Conservation (phyloP, 129 eudicot species). For the Erigeron canadensis region DNA sequence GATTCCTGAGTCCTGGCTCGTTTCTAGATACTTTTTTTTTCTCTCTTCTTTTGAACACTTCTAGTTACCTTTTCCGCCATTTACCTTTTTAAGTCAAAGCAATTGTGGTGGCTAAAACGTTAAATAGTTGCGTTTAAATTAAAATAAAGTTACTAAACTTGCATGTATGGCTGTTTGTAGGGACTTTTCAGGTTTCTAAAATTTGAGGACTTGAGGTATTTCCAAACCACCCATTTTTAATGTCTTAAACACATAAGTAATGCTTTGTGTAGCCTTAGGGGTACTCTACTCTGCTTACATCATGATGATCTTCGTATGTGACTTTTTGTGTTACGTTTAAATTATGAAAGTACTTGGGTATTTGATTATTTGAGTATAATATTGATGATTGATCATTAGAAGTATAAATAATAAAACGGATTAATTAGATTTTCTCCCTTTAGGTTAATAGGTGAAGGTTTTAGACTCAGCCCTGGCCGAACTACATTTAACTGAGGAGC, state of each 20-base stretch:
- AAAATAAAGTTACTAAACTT: not conserved
- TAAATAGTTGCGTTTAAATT: not conserved
- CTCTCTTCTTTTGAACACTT: not conserved
- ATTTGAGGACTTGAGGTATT: not conserved
- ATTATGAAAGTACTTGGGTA: no score
- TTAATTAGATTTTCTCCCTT: no score
- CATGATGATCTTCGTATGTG: no score
- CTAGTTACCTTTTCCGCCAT: slow-evolving; percentile 19
- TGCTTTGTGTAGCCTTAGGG: not conserved
- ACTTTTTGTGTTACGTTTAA: no score
- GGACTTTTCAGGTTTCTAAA: not conserved
- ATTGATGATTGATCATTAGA: no score
- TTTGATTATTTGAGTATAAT: no score
- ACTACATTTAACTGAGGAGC: no score
- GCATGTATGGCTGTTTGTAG: not conserved
- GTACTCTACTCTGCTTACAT: no score
- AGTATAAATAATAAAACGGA: no score
- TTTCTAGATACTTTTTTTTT: slow-evolving; percentile 11
- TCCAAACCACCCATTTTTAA: not conserved
- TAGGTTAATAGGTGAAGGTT: no score
- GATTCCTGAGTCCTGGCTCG: no score
- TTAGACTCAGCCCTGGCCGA: no score
- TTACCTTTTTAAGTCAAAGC: slow-evolving; percentile 17
- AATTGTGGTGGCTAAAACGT: slow-evolving; percentile 10
- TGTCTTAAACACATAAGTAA: not conserved